A percentile compares a stretch with the other conserved stretches of the same genome.
Conservation (phyloP, 495 filamentous ascomycete genomes). For the Hyaloscypha bicolor region DNA sequence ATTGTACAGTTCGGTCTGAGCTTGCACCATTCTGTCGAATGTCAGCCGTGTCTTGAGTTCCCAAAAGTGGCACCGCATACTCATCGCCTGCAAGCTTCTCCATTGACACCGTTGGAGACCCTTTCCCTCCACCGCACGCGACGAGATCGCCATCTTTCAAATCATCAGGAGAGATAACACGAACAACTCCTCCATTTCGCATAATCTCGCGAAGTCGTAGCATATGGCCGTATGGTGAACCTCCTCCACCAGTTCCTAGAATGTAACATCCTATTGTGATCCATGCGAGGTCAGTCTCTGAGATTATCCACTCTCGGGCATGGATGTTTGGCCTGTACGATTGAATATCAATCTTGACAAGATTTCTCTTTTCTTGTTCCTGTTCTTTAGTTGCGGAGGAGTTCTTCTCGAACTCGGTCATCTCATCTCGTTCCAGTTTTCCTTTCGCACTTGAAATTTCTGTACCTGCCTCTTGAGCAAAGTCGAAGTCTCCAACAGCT, state of each 20-base stretch:
- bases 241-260: constrained; percentile 63
- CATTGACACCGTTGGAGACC: constrained; percentile 50
- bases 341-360: constrained; percentile 41
- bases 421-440: constrained; percentile 21
- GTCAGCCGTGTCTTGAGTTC: not conserved
- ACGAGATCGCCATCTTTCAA: constrained; percentile 47
- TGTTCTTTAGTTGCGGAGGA: not conserved
- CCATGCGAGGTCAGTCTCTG: constrained; percentile 56
- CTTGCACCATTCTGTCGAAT: constrained; percentile 43
- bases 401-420: constrained; percentile 25
- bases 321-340: constrained; percentile 51
- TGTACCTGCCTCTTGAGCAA: constrained; percentile 35
- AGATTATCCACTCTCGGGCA: constrained; percentile 55
- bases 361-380: not conserved
- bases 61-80: constrained; percentile 1
- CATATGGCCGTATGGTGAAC: constrained; percentile 49
- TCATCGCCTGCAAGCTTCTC: constrained; percentile 54
- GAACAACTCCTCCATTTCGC: constrained; percentile 46
- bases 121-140: constrained; percentile 48
- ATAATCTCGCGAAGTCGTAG: constrained; percentile 48
- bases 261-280: constrained; percentile 63
- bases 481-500: constrained; percentile 54
- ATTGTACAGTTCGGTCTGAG: constrained; percentile 49
- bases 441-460: constrained; percentile 15
- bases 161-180: constrained; percentile 47